Evolutionary conservation across 257 asterid species (phyloP).

Genomic region (Thymus quinquecostatus): DNA sequence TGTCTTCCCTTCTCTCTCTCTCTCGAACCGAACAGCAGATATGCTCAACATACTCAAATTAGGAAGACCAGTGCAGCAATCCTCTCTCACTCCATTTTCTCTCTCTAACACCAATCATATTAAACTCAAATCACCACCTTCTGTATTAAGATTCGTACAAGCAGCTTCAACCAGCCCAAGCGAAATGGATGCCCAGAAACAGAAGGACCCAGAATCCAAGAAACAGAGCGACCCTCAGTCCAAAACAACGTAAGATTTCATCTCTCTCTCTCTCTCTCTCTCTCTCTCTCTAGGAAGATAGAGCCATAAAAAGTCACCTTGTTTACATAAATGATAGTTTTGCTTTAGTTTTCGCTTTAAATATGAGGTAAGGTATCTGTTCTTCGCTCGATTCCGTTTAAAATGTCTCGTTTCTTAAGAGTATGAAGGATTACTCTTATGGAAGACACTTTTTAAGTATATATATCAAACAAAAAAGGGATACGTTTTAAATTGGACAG

Average conservation of each 20-base stretch:
- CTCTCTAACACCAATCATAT: background rate
- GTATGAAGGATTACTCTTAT: too few relatives aligned
- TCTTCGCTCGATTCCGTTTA: too few relatives aligned
- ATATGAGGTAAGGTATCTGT: too few relatives aligned
- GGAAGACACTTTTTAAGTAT: too few relatives aligned
- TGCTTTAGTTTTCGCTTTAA: too few relatives aligned
- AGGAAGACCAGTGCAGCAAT: background rate
- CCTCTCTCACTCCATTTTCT: constrained; percentile 12
- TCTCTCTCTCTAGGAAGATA: too few relatives aligned
- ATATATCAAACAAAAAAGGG: too few relatives aligned
- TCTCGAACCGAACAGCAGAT: background rate
- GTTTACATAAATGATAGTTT: too few relatives aligned
- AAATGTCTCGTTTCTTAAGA: too few relatives aligned
- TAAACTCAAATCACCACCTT: background rate
- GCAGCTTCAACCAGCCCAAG: background rate
- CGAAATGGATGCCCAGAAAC: constrained; percentile 13
- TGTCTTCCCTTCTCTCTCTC: background rate
- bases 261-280: background rate
- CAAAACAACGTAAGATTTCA: background rate
- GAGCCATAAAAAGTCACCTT: too few relatives aligned
- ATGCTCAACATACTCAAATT: background rate
- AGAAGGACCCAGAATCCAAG: background rate
- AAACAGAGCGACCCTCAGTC: constrained; percentile 5
- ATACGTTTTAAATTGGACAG: too few relatives aligned
- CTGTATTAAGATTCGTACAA: background rate